phyloP scores from a whole-genome alignment of 2,329 filamentous ascomycete species.

The Neonectria coccinea region DNA sequence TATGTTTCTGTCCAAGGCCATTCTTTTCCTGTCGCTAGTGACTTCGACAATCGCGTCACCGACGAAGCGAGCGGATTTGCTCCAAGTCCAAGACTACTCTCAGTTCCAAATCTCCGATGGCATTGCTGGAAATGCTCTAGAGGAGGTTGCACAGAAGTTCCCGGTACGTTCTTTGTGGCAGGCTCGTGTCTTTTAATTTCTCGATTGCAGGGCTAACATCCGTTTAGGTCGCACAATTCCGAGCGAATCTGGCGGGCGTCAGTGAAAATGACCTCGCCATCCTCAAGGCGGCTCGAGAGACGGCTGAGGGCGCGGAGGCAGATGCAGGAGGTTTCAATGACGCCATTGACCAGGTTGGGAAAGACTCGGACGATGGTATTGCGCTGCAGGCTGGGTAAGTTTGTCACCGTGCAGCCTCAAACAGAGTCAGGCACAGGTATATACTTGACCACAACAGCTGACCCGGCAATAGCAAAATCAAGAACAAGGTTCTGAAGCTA shows the following conservation, averaged over 20 bases:
- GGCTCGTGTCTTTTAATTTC: background rate
- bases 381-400: slow-evolving; percentile 60
- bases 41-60: background rate
- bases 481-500: slow-evolving; percentile 71
- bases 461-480: slow-evolving; percentile 57
- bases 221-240: slow-evolving; percentile 23
- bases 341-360: slow-evolving; percentile 58
- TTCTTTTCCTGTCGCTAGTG: slow-evolving; percentile 9
- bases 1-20: slow-evolving; percentile 12
- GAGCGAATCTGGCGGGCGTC: slow-evolving; percentile 57
- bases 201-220: slow-evolving; percentile 6
- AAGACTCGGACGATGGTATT: slow-evolving; percentile 53
- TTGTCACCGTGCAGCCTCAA: background rate
- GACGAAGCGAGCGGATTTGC: slow-evolving; percentile 20
- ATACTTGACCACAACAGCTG: background rate
- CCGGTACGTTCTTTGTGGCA: slow-evolving; percentile 54
- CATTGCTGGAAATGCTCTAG: slow-evolving; percentile 63
- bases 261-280: slow-evolving; percentile 62
- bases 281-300: slow-evolving; percentile 60
- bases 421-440: background rate
- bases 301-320: slow-evolving; percentile 66
- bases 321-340: slow-evolving; percentile 60
- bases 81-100: slow-evolving; percentile 24
- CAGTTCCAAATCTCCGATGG: slow-evolving; percentile 64
- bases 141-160: slow-evolving; percentile 66